phyloP scores from a whole-genome alignment of 2,329 filamentous ascomycete genomes.

The Colletotrichum horii region DNA sequence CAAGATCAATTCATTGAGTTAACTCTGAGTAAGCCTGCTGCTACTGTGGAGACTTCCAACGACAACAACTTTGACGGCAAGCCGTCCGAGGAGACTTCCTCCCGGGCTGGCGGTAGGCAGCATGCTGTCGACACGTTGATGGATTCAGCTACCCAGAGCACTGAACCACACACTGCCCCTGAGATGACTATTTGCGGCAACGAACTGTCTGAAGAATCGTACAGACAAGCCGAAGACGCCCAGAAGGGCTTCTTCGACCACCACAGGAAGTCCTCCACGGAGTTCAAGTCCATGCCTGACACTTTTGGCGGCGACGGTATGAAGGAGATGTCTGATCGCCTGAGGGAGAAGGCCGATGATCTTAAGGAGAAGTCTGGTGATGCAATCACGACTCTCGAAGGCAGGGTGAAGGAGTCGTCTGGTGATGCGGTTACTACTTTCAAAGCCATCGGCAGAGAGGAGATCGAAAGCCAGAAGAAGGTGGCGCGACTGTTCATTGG shows the following conservation, averaged over 20 bases:
- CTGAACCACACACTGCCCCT: not conserved
- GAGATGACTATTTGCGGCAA: not conserved
- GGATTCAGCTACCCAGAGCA: not conserved
- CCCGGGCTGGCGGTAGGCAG: not conserved
- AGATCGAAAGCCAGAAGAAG: not conserved
- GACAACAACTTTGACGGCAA: not conserved
- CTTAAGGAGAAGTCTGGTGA: not conserved
- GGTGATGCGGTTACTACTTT: not conserved
- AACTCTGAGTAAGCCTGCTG: not conserved
- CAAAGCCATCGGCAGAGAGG: not conserved
- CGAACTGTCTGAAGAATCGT: not conserved
- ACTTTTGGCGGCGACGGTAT: not conserved
- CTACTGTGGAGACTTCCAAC: not conserved
- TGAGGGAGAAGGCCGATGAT: not conserved
- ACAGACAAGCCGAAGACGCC: not conserved
- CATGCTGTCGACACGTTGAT: not conserved
- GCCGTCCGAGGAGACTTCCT: not conserved
- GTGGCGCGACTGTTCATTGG: not conserved
- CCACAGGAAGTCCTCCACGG: constrained; percentile 7
- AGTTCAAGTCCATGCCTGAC: not conserved
- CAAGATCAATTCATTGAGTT: not conserved
- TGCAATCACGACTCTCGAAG: not conserved
- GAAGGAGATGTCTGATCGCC: not conserved
- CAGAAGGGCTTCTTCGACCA: not conserved
- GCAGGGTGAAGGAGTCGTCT: not conserved